Evolutionary conservation across 2,329 filamentous ascomycete genomes (phyloP), one percentile per base, ranked within the genome.

Genomic region (Epichloe bromicola): DNA sequence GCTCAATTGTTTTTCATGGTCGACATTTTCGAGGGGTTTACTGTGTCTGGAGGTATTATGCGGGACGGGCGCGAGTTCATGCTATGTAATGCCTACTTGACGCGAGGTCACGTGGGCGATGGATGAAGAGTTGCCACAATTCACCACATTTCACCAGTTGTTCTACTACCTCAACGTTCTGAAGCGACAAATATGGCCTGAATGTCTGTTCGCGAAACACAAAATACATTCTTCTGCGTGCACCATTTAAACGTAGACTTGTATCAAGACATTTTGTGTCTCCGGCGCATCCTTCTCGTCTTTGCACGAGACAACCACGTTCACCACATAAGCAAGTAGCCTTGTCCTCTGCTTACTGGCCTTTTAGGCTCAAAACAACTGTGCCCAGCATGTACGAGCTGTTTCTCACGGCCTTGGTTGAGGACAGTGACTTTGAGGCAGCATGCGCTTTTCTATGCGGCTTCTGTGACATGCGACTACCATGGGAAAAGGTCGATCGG

Each of bases 371-470:
- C 23, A 33, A 36, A n/a, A 19, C 34, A 15, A 14, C 19, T 23
- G 15, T 19, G 14, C 17, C 52, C 51, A 55, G 15, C 48, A 81
- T 80, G 77, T 74, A 80, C 59, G 78, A 82, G 62, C 65, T 82
- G 17, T 82, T 80, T 57, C 69, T 82, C 52, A 76, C 77, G 4
- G 72, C 75, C 10, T 61, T 73, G 44, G 70, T 83, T 49, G 67
- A 69, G 17, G 71, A 75, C 50, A 67, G 64, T 53, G 75, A 80
- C 56, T 67, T 77, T 37, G 63, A 67, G 46, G 70, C 66, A 52
- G 74, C 73, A 19, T 71, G 74, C 50, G 70, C 74, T 1, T 68
- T 84, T 10, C 64, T 84, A 6, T 70, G 76, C 52, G 79, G 79
- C 17, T 69, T 79, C 54, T 78, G 75, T 53, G 77, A 73, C 58